Evolutionary conservation across 306 rosid genomes (phyloP), one percentile per base, ranked within the genome.

Genomic region (Lagenaria siceraria): DNA sequence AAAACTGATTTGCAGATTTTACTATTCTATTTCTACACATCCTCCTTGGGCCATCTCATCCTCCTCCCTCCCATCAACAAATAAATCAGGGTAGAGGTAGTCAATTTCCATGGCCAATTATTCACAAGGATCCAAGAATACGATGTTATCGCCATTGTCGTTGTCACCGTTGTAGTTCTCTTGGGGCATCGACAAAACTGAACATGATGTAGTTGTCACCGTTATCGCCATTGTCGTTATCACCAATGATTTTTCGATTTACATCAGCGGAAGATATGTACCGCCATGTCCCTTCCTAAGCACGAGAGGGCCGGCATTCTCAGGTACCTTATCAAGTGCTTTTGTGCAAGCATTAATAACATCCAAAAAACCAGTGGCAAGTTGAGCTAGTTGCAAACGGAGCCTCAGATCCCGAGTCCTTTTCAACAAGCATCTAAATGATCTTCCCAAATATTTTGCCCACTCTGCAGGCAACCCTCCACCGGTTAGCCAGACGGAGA

Each of bases 401-500:
- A 95, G 75, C 85, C 87, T 89, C 87, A 92, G 80, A 88, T 92
- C 98, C 78, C 96, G 85, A 13, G 98, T 95, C 83, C 97, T 88
- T 81, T 82, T 95, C 83, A 95, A 70, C 80, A 95, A 85, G 87
- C 97, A 92, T 84, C 98, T 83, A 83, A 90, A 88, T 35, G 98
- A 95, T 84, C 97, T 89, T 62, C 91, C 97, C 84, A 92, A 81
- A 82, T 95, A 90, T 75, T 95, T 95, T 42, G 93, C 93, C 98
- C 98, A 95, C 55, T 95, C 97, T 43, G 97, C 97, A 10, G 98
- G 97, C 87, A 95, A 81, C 51, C 98, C 98, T 75, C 97, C 98
- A 48, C 96, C 98, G 0, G 96, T 92, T 78, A 94, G 92, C 98
- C 98, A 95, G 80, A 92, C 96, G 17, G 98, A 92, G 87, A 95